Conservation (phyloP, 768 basidiomycete genomes). For the Mycena belliarum region DNA sequence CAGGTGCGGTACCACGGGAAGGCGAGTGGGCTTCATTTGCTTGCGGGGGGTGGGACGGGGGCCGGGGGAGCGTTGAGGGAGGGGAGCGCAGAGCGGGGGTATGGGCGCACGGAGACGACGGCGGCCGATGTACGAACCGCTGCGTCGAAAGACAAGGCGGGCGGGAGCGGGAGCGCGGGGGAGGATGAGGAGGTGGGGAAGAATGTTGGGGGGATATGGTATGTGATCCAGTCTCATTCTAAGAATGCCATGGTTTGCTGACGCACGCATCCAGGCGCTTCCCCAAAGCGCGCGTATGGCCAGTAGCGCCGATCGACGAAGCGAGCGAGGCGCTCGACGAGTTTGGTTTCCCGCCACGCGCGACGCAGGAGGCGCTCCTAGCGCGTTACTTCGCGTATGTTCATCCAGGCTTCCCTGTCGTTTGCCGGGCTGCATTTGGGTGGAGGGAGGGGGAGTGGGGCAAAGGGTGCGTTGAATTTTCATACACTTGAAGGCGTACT, state of each 20-base stretch:
- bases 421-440: constrained; percentile 68
- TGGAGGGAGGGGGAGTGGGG: constrained; percentile 25
- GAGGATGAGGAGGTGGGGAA: constrained; percentile 52
- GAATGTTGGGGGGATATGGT: constrained; percentile 80
- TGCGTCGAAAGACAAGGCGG: constrained; percentile 24
- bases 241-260: not conserved
- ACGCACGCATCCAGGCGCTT: constrained; percentile 58
- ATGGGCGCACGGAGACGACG: no score
- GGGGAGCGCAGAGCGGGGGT: constrained; percentile 27
- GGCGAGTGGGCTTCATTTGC: constrained; percentile 75
- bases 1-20: constrained; percentile 88
- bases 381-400: constrained; percentile 82
- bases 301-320: constrained; percentile 42
- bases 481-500: no score
- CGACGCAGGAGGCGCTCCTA: constrained; percentile 67
- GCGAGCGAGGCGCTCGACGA: constrained; percentile 40
- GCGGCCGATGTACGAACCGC: no score
- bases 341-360: constrained; percentile 52
- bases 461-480: not conserved
- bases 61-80: constrained; percentile 37
- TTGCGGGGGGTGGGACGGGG: constrained; percentile 29
- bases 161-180: constrained; percentile 42
- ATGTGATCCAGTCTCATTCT: constrained; percentile 24
- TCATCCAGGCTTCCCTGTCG: constrained; percentile 75
- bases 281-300: constrained; percentile 90